phyloP scores from a whole-genome alignment of 2,329 filamentous ascomycete species.

The Aspergillus neotritici region DNA sequence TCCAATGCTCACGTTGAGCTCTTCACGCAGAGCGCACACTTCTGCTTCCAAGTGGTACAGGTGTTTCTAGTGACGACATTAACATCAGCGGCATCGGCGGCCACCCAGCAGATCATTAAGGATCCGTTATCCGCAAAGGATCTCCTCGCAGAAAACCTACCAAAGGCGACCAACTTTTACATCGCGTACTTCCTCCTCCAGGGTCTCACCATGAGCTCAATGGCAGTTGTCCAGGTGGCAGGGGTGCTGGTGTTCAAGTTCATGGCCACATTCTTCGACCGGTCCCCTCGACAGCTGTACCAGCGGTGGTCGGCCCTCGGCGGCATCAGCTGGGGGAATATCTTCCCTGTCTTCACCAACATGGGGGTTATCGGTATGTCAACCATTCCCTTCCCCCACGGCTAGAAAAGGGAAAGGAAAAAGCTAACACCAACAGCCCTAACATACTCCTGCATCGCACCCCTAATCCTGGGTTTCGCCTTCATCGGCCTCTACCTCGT shows the following conservation, averaged over 20 bases:
- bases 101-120: slow-evolving; percentile 59
- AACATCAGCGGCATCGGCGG: slow-evolving; percentile 71
- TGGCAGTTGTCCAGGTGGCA: slow-evolving; percentile 64
- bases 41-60: slow-evolving; percentile 66
- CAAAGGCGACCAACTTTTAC: slow-evolving; percentile 88
- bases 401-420: too few species aligned
- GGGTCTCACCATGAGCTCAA: slow-evolving; percentile 69
- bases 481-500: slow-evolving; percentile 72
- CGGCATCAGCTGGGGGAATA: slow-evolving; percentile 76
- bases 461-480: slow-evolving; percentile 75
- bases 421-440: slow-evolving; percentile 52
- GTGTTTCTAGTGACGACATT: slow-evolving; percentile 85
- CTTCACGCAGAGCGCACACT: slow-evolving; percentile 86
- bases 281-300: slow-evolving; percentile 68
- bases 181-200: slow-evolving; percentile 93
- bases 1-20: slow-evolving; percentile 75
- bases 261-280: slow-evolving; percentile 65
- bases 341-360: slow-evolving; percentile 72
- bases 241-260: slow-evolving; percentile 69
- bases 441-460: slow-evolving; percentile 81
- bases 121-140: slow-evolving; percentile 59
- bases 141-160: slow-evolving; percentile 68
- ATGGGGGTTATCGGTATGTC: slow-evolving; percentile 71
- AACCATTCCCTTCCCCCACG: background rate
- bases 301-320: slow-evolving; percentile 66